Evolutionary conservation across 106 monocot species (phyloP).

Genomic region (Dioscorea alata): DNA sequence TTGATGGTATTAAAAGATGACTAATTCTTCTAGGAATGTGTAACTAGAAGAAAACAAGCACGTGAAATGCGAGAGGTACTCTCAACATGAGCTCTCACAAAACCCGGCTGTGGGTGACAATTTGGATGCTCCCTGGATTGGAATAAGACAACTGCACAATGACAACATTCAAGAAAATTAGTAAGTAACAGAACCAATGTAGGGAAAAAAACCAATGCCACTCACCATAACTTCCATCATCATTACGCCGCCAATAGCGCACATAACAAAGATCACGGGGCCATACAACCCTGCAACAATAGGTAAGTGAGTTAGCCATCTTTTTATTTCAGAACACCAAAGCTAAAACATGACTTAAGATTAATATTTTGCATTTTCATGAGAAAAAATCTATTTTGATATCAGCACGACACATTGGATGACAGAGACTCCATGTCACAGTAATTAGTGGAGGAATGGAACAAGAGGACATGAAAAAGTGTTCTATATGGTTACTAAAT

Average conservation of each 20-base stretch:
- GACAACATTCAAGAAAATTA: neutral
- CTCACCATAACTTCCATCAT: constrained; percentile 98
- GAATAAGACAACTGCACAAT: constrained; percentile 83
- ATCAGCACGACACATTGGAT: too few relatives aligned
- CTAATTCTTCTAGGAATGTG: too few relatives aligned
- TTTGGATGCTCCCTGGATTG: constrained; percentile 76
- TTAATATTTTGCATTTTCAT: too few relatives aligned
- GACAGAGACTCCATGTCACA: too few relatives aligned
- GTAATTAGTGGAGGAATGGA: too few relatives aligned
- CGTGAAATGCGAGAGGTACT: constrained; percentile 29
- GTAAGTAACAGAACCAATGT: neutral
- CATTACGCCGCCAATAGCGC: constrained; percentile 94
- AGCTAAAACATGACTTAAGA: too few relatives aligned
- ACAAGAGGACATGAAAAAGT: too few relatives aligned
- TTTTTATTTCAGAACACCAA: neutral
- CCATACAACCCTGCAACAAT: constrained; percentile 71
- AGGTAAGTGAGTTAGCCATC: neutral
- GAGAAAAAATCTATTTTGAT: too few relatives aligned
- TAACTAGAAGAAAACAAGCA: too few relatives aligned
- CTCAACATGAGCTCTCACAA: constrained; percentile 78
- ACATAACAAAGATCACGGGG: constrained; percentile 98
- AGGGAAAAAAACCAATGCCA: neutral
- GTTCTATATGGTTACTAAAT: too few relatives aligned
- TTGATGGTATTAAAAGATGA: too few relatives aligned
- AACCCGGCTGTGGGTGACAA: constrained; percentile 79